Base-by-base conservation (phyloP, 345 rosid species). In the Carallia pectinifolia region DNA sequence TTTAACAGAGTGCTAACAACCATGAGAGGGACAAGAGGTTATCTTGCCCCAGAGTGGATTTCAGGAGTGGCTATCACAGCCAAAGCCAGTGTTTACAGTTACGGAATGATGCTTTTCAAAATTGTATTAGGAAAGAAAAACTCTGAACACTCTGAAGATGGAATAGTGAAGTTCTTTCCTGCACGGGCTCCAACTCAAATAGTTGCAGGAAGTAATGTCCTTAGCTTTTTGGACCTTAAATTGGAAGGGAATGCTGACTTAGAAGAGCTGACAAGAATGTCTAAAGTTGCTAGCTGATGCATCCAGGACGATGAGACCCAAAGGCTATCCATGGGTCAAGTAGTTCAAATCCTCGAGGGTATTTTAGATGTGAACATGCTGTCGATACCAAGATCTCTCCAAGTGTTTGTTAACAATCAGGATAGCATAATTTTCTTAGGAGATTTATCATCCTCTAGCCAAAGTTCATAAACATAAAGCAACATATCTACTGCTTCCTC, bases 41-140 rank as follows among this genome's bases (percentile, higher is more conserved):
- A 93, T 72, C 93, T 93, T 6, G 98, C 93, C 5, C 97, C 95
- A 0, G 97, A 93, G 74, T 93, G 97, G 97, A 85, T 93, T 67
- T 90, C 96, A 2, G 93, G 95, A 53, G 90, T 87, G 31, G 88
- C 95, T 30, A 80, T 89, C 52, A 90, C 93, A 7, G 84, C 90
- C 4, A 90, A 93, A 70, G 95, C 93, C 1, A 95, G 90, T 76
- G 97, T 90, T 36, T 93, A 88, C 67, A 93, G 98, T 77, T 93
- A 84, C 12, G 97, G 97, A 8, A 90, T 93, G 97, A 87, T 90
- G 93, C 79, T 93, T 27, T 85, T 90, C 6, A 97, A 93, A 79
- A 17, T 87, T 61, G 80, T 89, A 27, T 92, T 91, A 0, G 98
- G 96, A 64, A 87, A 85, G 80, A 87, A 95, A 67, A 92, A 90